Evolutionary conservation across 1,284 basidiomycete species (phyloP), one percentile per base, ranked within the genome.

Genomic region (Ganoderma resinaceum): DNA sequence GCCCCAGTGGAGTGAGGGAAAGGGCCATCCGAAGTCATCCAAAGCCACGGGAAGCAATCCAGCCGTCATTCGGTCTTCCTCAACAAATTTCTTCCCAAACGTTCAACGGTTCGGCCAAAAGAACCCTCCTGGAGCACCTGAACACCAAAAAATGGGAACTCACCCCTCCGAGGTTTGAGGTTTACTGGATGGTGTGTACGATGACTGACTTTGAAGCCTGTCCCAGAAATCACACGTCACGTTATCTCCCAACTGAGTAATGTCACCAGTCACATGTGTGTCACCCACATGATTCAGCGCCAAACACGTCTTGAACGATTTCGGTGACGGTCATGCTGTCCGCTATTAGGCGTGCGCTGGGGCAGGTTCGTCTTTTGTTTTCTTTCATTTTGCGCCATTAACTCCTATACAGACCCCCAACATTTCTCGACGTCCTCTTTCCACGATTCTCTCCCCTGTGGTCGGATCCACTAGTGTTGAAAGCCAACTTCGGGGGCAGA

Each of bases 21-120:
- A 66, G 60, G 68, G 78, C 81, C 82, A 86, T 86, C 85, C 82
- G 67, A 65, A 63, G 42, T 82, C 82, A 87, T 86, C 85, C 82
- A 69, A 66, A 65, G 38, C 52, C 43, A 61, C 7, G 43, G 35
- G 33, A 69, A 64, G 43, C 73, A 79, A 86, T 87, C 85, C 85
- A 84, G 70, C 82, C 67, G 73, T 70, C 70, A 69, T 66, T 58
- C 62, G 35, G 52, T 43, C 63, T 67, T 49, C 35, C 33, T n/a
- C 26, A 23, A 23, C 43, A 46, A 2, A 7, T 76, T 73, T 75
- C 33, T 61, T 57, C 68, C 61, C 66, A 59, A 33, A 67, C 2
- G 62, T 31, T 58, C 37, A 14, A 43, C 64, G 7, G 23, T 8
- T 63, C 16, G 20, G 40, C 33, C 40, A 20, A 14, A 53, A 60